phyloP scores from a whole-genome alignment of 148 eudicot species.

The Silene latifolia region DNA sequence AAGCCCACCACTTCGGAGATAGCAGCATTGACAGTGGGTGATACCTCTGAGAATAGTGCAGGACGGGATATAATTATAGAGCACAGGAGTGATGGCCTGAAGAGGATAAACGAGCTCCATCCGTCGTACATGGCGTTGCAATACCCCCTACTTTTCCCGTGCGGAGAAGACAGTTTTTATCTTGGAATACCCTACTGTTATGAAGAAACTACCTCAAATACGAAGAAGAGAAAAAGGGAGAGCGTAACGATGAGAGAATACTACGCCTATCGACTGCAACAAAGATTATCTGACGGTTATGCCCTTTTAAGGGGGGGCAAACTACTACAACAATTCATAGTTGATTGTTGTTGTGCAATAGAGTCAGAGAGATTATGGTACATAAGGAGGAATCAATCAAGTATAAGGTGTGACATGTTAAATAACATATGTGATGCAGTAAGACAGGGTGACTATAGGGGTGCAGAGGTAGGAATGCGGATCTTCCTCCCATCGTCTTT shows the following conservation, averaged over 20 bases:
- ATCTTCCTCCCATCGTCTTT: neutral
- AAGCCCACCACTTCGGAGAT: neutral
- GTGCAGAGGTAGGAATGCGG: neutral
- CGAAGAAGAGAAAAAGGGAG: neutral
- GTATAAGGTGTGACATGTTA: neutral
- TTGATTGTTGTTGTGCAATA: no score
- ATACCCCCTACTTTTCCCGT: no score
- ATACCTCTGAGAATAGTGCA: neutral
- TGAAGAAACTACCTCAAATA: neutral
- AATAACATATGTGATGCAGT: neutral
- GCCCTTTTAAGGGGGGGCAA: neutral
- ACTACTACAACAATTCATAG: no score
- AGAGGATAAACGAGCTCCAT: neutral
- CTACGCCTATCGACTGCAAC: neutral
- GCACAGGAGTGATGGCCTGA: neutral
- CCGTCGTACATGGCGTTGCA: conserved; percentile 5
- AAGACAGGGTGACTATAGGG: neutral
- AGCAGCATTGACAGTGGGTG: neutral
- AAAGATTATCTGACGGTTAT: neutral
- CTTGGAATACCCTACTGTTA: neutral
- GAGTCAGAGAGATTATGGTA: no score
- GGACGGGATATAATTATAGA: neutral
- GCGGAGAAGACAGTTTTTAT: neutral
- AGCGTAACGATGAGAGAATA: neutral
- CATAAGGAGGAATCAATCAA: no score